Evolutionary conservation across 2,329 filamentous ascomycete species (phyloP).

Genomic region (Lasiodiplodia sp.): DNA sequence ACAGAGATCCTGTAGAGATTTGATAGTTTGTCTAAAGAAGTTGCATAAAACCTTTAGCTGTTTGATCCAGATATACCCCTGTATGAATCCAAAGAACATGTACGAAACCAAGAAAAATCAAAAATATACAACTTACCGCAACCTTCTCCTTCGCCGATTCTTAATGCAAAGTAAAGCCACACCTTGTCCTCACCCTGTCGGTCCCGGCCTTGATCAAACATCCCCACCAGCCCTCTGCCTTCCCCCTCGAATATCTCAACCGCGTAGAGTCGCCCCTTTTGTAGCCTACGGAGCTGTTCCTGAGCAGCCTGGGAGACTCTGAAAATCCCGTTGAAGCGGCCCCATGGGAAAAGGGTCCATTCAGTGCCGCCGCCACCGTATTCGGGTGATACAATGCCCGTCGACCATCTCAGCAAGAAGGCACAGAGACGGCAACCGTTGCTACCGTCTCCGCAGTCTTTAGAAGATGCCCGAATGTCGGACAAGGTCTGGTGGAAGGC

Average conservation of each 20-base stretch:
- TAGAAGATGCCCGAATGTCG: background rate
- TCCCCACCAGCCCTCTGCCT: slow-evolving; percentile 2
- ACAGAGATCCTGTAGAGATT: background rate
- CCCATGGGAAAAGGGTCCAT: background rate
- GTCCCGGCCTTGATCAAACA: background rate
- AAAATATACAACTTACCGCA: background rate
- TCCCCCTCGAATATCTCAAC: slow-evolving; percentile 3
- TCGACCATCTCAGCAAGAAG: background rate
- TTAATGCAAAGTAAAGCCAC: background rate
- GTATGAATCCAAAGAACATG: background rate
- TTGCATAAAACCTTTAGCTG: background rate
- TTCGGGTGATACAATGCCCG: background rate
- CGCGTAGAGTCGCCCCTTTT: background rate
- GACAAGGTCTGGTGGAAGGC: background rate
- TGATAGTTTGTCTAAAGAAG: background rate
- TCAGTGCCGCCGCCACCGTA: background rate
- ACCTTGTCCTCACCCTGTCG: background rate
- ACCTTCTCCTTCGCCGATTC: background rate
- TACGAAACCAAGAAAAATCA: background rate
- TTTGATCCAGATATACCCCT: background rate
- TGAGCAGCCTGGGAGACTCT: background rate
- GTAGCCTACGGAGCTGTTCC: background rate
- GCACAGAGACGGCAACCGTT: background rate
- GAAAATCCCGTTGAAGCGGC: background rate
- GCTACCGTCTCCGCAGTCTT: too few species aligned